A percentile compares a stretch with the other conserved stretches of the same genome.
Conservation (phyloP, 1,139 yeast genomes). For the Kazachstania sp. region DNA sequence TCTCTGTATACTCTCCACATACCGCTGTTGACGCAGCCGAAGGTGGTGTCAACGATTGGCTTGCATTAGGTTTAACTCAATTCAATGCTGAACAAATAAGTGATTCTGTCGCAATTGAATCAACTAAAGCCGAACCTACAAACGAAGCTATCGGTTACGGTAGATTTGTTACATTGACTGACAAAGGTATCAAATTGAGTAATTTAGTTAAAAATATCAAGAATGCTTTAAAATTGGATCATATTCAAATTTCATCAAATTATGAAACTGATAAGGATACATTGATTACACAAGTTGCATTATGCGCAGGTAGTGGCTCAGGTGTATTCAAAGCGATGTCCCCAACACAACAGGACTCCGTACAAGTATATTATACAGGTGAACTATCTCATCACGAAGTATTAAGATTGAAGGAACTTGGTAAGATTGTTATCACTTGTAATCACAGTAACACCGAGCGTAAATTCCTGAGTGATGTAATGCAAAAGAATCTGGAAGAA, state of each 20-base stretch:
- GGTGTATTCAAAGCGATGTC: conserved; percentile 37
- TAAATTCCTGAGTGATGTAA: conserved; percentile 49
- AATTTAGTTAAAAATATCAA: conserved; percentile 50
- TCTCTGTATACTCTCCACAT: conserved; percentile 90
- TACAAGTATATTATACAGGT: conserved; percentile 82
- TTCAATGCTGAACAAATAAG: conserved; percentile 21
- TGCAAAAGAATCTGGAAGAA: conserved; percentile 42
- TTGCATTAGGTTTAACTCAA: conserved; percentile 51
- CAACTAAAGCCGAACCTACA: conserved; percentile 23
- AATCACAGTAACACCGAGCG: conserved; percentile 93
- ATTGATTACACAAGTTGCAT: conserved; percentile 51
- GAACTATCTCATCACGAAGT: conserved; percentile 93
- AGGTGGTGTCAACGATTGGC: conserved; percentile 92
- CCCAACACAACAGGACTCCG: conserved; percentile 40
- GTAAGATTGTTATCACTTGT: conserved; percentile 64
- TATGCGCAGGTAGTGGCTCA: conserved; percentile 96
- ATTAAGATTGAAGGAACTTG: conserved; percentile 60
- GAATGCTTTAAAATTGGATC: conserved; percentile 39
- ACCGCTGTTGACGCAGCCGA: conserved; percentile 90
- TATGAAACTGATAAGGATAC: conserved; percentile 28
- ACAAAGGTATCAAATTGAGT: conserved; percentile 36
- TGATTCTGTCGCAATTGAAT: conserved; percentile 31
- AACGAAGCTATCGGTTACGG: conserved; percentile 68
- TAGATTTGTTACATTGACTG: conserved; percentile 46
- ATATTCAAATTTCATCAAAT: conserved; percentile 59